These are phyloP conservation scores for Phlegmacium glaucopus DNA, from an alignment of 768 basidiomycete genomes.

Conservation along the genomic window DNA sequence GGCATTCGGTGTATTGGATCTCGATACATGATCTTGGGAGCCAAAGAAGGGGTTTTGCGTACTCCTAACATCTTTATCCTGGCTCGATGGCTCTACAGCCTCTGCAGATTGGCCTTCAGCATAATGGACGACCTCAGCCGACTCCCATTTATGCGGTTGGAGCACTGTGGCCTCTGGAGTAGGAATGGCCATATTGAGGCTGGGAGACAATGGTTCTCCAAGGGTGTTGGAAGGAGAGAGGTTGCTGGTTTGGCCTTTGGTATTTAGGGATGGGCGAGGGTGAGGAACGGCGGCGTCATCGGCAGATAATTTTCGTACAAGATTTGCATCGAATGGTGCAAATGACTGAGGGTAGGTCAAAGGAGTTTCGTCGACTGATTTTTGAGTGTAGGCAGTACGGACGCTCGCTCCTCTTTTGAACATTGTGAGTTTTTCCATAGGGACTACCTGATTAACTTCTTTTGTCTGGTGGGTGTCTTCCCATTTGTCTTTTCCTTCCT, in stretches of 20 bases:
- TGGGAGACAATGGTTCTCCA: conserved; percentile 47
- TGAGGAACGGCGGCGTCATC: conserved; percentile 29
- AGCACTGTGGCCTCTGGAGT: conserved; percentile 56
- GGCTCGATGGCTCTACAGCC: conserved; percentile 30
- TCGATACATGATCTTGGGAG: conserved; percentile 26
- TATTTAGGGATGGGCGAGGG: conserved; percentile 41
- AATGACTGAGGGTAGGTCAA: conserved; percentile 47
- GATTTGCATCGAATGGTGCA: conserved; percentile 54
- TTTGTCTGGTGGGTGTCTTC: conserved; percentile 40
- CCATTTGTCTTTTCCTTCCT: conserved; percentile 47
- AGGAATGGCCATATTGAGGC: conserved; percentile 49
- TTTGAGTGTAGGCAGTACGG: conserved; percentile 48
- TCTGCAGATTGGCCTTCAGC: conserved; percentile 31
- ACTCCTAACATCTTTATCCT: conserved; percentile 33
- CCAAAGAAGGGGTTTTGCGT: conserved; percentile 41
- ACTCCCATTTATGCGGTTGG: conserved; percentile 62
- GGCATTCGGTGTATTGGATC: conserved; percentile 39
- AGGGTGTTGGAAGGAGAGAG: conserved; percentile 43
- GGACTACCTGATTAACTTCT: conserved; percentile 40
- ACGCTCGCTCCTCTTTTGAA: conserved; percentile 63
- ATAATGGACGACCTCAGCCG: conserved; percentile 57
- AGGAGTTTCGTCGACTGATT: conserved; percentile 36
- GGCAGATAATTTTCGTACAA: conserved; percentile 50
- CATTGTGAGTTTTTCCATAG: conserved; percentile 64
- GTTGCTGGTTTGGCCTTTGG: conserved; percentile 41